Percentiles rank a stretch among this genome's conserved stretches.
phyloP scores from a whole-genome alignment of 441 rosid genomes.

The Viola pubescens region DNA sequence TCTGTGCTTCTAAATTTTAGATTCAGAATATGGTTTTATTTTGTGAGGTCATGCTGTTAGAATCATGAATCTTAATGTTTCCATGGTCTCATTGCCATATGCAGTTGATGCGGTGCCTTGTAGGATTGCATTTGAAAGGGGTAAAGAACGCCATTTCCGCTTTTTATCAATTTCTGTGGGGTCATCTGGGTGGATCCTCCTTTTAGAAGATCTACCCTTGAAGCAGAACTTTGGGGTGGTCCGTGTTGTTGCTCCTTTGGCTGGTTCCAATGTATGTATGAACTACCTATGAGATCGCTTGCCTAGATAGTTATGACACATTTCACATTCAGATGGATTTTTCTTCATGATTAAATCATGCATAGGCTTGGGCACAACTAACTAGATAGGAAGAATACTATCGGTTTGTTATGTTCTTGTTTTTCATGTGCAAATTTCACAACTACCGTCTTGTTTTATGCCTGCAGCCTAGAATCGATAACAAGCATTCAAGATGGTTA shows the following conservation, averaged over 20 bases:
- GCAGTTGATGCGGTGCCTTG: conserved; percentile 90
- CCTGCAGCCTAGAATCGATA: conserved; percentile 75
- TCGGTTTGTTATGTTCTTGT: neutral
- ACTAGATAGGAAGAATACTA: neutral
- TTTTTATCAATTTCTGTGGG: conserved; percentile 67
- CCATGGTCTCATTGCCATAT: conserved; percentile 23
- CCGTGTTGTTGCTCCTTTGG: conserved; percentile 82
- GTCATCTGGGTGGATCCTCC: conserved; percentile 79
- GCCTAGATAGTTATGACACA: neutral
- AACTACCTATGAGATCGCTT: neutral
- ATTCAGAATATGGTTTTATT: neutral
- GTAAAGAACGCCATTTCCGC: conserved; percentile 70
- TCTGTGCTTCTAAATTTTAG: neutral
- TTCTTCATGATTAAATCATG: neutral
- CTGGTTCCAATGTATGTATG: conserved; percentile 62
- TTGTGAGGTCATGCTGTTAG: neutral
- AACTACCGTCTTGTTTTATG: conserved; percentile 9
- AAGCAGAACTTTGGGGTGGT: conserved; percentile 58
- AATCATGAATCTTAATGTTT: conserved; percentile 14
- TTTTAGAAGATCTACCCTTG: conserved; percentile 62
- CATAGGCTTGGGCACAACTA: neutral
- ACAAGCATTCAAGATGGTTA: conserved; percentile 77
- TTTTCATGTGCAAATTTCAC: neutral
- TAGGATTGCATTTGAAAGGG: conserved; percentile 93
- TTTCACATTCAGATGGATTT: neutral